Evolutionary conservation across 2,329 filamentous ascomycete species (phyloP).

Genomic region (Xylariaceae sp.): DNA sequence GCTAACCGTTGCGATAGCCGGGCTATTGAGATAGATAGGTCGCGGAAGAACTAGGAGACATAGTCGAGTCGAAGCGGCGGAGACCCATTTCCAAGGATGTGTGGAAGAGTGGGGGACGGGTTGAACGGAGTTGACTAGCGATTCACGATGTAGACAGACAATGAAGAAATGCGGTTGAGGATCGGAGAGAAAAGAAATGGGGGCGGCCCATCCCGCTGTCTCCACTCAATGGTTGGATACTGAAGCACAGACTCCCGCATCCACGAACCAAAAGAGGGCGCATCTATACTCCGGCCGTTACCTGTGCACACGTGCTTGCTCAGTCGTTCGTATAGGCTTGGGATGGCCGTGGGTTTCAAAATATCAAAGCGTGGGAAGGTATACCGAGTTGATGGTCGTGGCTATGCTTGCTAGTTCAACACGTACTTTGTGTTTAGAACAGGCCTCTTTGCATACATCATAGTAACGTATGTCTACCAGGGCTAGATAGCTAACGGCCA

Average conservation of each 20-base stretch:
- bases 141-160: conserved; percentile 18
- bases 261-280: too few relatives aligned
- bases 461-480: neutral
- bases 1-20: conserved; percentile 17
- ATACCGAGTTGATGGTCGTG: too few relatives aligned
- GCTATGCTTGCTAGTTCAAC: too few relatives aligned
- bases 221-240: conserved; percentile 13
- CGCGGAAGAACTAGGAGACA: conserved; percentile 14
- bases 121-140: conserved; percentile 15
- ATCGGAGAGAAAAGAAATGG: conserved; percentile 19
- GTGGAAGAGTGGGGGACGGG: conserved; percentile 16
- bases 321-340: too few relatives aligned
- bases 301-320: too few relatives aligned
- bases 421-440: too few relatives aligned
- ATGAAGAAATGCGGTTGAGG: conserved; percentile 7
- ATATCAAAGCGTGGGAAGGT: too few relatives aligned
- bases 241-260: too few relatives aligned
- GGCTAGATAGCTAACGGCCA: neutral
- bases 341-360: too few relatives aligned
- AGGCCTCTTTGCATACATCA: too few relatives aligned
- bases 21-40: conserved; percentile 18
- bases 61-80: conserved; percentile 17
- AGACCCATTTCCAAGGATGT: conserved; percentile 25
- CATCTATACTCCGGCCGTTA: too few relatives aligned
- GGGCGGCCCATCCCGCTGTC: conserved; percentile 18